Conservation (phyloP, 1,284 basidiomycete species). For the Xerocomus minutiporus region DNA sequence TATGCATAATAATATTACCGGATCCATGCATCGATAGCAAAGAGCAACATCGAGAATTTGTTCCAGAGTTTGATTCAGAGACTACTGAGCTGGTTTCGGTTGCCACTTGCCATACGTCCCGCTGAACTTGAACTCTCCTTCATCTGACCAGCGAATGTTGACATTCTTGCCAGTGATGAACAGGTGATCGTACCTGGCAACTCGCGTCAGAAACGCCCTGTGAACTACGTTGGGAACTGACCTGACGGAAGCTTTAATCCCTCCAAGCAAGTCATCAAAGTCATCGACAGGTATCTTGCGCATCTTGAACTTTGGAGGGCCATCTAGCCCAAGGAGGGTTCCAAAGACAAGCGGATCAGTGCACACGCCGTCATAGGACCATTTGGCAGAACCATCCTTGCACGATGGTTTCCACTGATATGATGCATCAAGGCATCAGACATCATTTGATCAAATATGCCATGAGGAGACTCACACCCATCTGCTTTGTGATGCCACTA, state of each 20-base stretch:
- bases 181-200: slow-evolving; percentile 23
- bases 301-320: slow-evolving; percentile 49
- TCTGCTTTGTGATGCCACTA: slow-evolving; percentile 53
- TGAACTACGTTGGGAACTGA: slow-evolving; percentile 6
- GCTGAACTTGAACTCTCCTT: slow-evolving; percentile 51
- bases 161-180: slow-evolving; percentile 42
- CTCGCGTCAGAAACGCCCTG: background rate
- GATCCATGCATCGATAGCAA: background rate
- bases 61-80: background rate
- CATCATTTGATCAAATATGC: background rate
- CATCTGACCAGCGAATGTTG: slow-evolving; percentile 47
- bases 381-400: slow-evolving; percentile 47
- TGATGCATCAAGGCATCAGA: slow-evolving; percentile 3
- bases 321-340: slow-evolving; percentile 40
- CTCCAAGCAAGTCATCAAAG: slow-evolving; percentile 41
- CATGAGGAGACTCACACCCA: slow-evolving; percentile 35
- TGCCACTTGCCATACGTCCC: slow-evolving; percentile 39
- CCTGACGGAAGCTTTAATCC: slow-evolving; percentile 29
- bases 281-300: slow-evolving; percentile 47
- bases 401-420: slow-evolving; percentile 50
- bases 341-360: slow-evolving; percentile 51
- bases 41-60: background rate
- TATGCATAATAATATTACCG: background rate
- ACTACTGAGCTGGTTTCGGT: background rate
- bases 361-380: slow-evolving; percentile 53